A percentile compares a stretch with the other conserved stretches of the same genome.
Evolutionary conservation across 805 yeast species (phyloP).

Genomic region (Nakazawaea pomicola): DNA sequence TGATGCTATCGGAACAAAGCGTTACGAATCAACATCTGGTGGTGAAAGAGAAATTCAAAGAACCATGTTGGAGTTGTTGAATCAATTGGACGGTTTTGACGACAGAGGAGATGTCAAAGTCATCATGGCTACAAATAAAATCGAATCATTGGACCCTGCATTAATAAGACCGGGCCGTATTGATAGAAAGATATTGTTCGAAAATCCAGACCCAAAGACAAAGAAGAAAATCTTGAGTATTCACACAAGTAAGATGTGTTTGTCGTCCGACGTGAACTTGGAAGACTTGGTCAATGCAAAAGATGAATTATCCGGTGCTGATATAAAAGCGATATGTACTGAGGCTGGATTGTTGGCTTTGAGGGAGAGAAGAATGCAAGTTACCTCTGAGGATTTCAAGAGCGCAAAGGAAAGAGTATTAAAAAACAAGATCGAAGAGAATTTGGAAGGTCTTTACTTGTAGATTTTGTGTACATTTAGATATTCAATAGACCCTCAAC

Average conservation of each 20-base stretch:
- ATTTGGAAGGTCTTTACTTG: conserved; percentile 86
- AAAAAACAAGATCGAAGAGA: conserved; percentile 96
- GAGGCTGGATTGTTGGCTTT: conserved; percentile 95
- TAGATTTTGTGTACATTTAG: neutral
- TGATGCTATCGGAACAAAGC: conserved; percentile 98
- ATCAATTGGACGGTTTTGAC: conserved; percentile 95
- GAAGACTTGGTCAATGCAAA: conserved; percentile 85
- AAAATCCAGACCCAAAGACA: conserved; percentile 90
- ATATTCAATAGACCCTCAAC: neutral
- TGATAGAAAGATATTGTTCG: conserved; percentile 92
- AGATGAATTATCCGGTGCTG: conserved; percentile 96
- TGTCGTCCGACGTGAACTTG: conserved; percentile 81
- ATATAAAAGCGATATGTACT: conserved; percentile 94
- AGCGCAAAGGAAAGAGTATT: conserved; percentile 91
- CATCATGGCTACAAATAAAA: conserved; percentile 96
- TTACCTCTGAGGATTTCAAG: conserved; percentile 88
- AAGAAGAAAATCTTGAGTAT: conserved; percentile 89
- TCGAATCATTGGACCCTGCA: conserved; percentile 93
- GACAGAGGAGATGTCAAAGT: conserved; percentile 97
- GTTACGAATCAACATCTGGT: conserved; percentile 88
- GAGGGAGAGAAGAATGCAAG: conserved; percentile 97
- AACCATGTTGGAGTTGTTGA: conserved; percentile 93
- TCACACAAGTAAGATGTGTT: conserved; percentile 90
- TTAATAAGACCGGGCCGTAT: conserved; percentile 95
- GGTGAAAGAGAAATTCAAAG: conserved; percentile 98